Percentiles rank a stretch among this genome's conserved stretches.
phyloP scores from a whole-genome alignment of 2,329 filamentous ascomycete genomes.

The Clarireedia monteithiana region DNA sequence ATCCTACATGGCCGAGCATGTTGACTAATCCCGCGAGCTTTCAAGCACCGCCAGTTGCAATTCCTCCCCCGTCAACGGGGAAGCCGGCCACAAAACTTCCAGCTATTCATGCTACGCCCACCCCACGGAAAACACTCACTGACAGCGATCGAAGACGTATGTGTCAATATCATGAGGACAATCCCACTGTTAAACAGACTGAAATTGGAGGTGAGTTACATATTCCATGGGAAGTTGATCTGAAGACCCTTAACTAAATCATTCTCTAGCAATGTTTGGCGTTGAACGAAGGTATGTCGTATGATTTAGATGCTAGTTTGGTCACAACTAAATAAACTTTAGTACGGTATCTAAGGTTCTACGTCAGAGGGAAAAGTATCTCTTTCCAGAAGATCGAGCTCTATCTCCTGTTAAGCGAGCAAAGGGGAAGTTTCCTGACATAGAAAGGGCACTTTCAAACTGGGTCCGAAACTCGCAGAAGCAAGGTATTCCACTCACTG shows the following conservation, averaged over 20 bases:
- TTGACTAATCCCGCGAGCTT: slow-evolving; percentile 62
- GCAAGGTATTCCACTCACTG: slow-evolving; percentile 64
- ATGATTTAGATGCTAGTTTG: neutral
- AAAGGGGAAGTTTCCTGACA: slow-evolving; percentile 83
- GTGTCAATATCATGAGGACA: slow-evolving; percentile 88
- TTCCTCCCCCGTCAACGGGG: slow-evolving; percentile 43
- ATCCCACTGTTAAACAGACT: slow-evolving; percentile 86
- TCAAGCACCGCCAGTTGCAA: slow-evolving; percentile 47
- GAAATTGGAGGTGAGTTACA: slow-evolving; percentile 73
- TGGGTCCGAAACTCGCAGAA: slow-evolving; percentile 79
- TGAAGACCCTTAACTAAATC: slow-evolving; percentile 14
- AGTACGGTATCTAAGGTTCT: slow-evolving; percentile 99
- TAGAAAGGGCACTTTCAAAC: slow-evolving; percentile 81
- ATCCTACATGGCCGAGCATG: slow-evolving; percentile 72
- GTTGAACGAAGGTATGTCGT: slow-evolving; percentile 82
- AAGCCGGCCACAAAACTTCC: slow-evolving; percentile 38
- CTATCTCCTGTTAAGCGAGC: slow-evolving; percentile 72
- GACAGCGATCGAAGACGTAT: slow-evolving; percentile 85
- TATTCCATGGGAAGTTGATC: neutral
- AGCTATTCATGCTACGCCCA: slow-evolving; percentile 46
- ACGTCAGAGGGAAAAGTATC: slow-evolving; percentile 88
- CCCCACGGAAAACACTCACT: slow-evolving; percentile 79
- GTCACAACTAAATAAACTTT: neutral
- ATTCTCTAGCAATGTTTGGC: slow-evolving; percentile 68
- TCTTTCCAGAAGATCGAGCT: slow-evolving; percentile 72